These are phyloP conservation scores for Ganoderma resinaceum DNA, from an alignment of 1,284 basidiomycete genomes.

Conservation along the genomic window DNA sequence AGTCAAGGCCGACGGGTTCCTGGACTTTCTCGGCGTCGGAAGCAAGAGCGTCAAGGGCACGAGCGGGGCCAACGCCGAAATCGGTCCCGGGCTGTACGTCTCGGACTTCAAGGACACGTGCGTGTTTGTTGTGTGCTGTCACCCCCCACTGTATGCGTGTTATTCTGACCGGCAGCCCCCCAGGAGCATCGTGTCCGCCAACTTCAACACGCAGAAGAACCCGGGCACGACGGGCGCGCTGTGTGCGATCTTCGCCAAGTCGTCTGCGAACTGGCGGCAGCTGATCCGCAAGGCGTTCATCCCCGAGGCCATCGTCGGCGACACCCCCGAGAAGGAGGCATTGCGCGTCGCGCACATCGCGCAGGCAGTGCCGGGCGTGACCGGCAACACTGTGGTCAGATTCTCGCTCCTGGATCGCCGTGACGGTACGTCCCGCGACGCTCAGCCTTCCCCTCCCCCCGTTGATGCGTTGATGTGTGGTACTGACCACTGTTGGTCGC, in stretches of 20 bases:
- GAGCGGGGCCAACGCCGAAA: neutral
- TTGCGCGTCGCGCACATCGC: neutral
- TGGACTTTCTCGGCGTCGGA: neutral
- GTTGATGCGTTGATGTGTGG: too few relatives aligned
- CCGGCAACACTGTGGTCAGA: neutral
- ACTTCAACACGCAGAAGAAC: neutral
- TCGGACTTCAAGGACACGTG: neutral
- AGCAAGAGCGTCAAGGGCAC: neutral
- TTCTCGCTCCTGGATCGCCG: slow-evolving; percentile 4
- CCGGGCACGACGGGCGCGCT: neutral
- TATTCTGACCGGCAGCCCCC: neutral
- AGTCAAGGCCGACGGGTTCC: neutral
- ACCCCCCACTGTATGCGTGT: too few relatives aligned
- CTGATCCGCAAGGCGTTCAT: slow-evolving; percentile 5
- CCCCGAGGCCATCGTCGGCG: slow-evolving; percentile 1
- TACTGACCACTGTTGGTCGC: neutral
- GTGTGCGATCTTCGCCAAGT: slow-evolving; percentile 4
- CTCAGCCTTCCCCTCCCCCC: too few relatives aligned
- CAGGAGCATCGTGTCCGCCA: slow-evolving; percentile 5
- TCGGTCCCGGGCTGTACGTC: slow-evolving; percentile 4
- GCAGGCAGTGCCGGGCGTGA: neutral
- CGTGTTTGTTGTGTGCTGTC: neutral
- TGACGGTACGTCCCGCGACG: neutral
- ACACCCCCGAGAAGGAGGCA: neutral
- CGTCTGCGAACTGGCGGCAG: neutral